These are phyloP conservation scores for Apiotrichum laibachii DNA, from an alignment of 1,284 basidiomycete species.

Conservation along the genomic window DNA sequence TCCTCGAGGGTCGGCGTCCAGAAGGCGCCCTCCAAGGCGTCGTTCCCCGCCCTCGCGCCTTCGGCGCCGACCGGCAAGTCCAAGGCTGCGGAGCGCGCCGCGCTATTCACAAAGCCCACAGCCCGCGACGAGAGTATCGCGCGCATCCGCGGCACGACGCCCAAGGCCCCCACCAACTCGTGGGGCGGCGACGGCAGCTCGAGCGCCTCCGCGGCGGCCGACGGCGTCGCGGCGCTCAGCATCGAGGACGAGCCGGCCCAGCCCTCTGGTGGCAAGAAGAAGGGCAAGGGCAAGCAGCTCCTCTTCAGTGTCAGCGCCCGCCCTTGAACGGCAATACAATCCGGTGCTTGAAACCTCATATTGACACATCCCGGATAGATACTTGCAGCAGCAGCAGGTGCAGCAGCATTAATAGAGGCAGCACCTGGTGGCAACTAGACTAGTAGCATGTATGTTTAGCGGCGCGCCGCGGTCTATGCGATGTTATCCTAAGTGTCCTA, in stretches of 20 bases:
- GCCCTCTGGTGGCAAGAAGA: conserved; percentile 49
- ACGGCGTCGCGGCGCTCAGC: conserved; percentile 23
- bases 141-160: conserved; percentile 63
- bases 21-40: conserved; percentile 49
- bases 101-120: conserved; percentile 55
- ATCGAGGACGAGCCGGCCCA: conserved; percentile 12
- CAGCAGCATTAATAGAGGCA: no score
- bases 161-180: conserved; percentile 46
- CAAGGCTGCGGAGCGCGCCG: conserved; percentile 37
- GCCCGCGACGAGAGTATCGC: conserved; percentile 65
- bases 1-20: conserved; percentile 8
- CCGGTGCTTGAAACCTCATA: no score
- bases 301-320: conserved; percentile 61
- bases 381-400: no score
- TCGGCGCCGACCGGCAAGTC: conserved; percentile 38
- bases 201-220: conserved; percentile 11
- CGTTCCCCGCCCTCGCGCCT: conserved; percentile 64
- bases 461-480: not conserved
- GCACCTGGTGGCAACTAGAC: no score
- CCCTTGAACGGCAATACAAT: conserved; percentile 15
- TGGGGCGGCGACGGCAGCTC: conserved; percentile 23
- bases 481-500: not conserved
- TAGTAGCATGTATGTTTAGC: not conserved
- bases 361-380: not conserved
- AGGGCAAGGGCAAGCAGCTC: conserved; percentile 77